Conservation (phyloP, 2,329 filamentous ascomycete species). For the Xylariaceae sp. region DNA sequence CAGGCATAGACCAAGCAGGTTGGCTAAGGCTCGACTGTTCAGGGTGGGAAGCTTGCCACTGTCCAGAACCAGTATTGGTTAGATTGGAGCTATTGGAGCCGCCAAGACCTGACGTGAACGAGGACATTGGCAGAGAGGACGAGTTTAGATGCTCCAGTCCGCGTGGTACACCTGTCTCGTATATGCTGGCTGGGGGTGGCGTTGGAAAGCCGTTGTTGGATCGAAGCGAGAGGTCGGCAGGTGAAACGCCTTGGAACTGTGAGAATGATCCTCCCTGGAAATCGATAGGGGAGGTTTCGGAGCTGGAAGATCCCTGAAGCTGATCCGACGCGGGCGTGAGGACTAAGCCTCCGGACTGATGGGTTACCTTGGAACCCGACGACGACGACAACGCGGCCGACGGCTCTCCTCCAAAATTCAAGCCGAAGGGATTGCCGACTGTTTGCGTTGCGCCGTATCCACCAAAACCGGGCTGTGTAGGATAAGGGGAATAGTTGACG, state of each 20-base stretch:
- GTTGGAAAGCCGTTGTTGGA: background rate
- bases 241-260: background rate
- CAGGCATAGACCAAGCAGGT: too few species aligned
- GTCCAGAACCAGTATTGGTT: too few species aligned
- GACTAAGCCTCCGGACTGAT: too few species aligned
- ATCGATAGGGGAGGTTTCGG: background rate
- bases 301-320: background rate
- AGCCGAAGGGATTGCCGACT: slow-evolving; percentile 12
- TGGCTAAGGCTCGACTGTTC: too few species aligned
- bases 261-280: background rate
- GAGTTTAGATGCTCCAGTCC: background rate
- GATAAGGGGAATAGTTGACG: slow-evolving; percentile 19
- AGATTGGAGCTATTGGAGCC: slow-evolving; percentile 1
- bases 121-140: background rate
- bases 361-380: slow-evolving; percentile 16
- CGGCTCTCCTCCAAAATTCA: slow-evolving; percentile 8
- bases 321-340: too few species aligned
- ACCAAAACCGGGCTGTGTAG: slow-evolving; percentile 9
- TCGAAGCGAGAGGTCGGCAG: background rate
- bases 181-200: background rate
- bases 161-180: background rate
- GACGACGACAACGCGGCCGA: slow-evolving; percentile 18
- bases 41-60: too few species aligned
- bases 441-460: slow-evolving; percentile 24
- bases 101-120: background rate